A percentile compares a stretch with the other conserved stretches of the same genome.
Evolutionary conservation across 176 grass and related monocot species (phyloP).

Genomic region (Aegilops umbellulata): DNA sequence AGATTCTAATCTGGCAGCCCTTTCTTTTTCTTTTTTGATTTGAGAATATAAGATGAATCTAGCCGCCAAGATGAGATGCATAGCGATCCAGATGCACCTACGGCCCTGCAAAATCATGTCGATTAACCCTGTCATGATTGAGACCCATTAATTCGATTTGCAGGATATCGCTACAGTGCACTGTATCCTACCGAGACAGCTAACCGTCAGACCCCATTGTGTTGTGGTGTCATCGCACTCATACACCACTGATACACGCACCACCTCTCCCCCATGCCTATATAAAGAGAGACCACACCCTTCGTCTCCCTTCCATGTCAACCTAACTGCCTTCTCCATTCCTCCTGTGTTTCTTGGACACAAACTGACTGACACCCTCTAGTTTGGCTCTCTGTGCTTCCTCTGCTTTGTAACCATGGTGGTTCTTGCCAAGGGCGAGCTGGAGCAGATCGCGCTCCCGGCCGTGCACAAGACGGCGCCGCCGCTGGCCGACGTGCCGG

Average conservation of each 20-base stretch:
- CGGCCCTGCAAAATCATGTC: not conserved
- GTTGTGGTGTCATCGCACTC: not conserved
- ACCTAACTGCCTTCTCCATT: not conserved
- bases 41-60: not conserved
- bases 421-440: conserved; percentile 52
- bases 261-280: conserved; percentile 14
- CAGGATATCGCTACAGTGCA: conserved; percentile 18
- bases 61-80: not conserved
- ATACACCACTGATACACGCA: not conserved
- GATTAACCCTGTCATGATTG: not conserved
- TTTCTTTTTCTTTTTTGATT: too few relatives aligned
- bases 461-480: conserved; percentile 32
- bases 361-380: not conserved
- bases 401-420: conserved; percentile 41
- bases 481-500: conserved; percentile 41
- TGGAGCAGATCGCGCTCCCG: conserved; percentile 68
- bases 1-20: not conserved
- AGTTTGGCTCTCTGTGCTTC: not conserved
- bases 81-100: not conserved
- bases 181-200: not conserved
- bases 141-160: not conserved
- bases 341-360: conserved; percentile 16
- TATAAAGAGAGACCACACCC: conserved; percentile 21
- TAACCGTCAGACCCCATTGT: conserved; percentile 8
- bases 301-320: not conserved